A percentile compares a stretch with the other conserved stretches of the same genome.
These are phyloP conservation scores for Solanum chacoense DNA, from an alignment of 305 asterid genomes.

Conservation along the genomic window DNA sequence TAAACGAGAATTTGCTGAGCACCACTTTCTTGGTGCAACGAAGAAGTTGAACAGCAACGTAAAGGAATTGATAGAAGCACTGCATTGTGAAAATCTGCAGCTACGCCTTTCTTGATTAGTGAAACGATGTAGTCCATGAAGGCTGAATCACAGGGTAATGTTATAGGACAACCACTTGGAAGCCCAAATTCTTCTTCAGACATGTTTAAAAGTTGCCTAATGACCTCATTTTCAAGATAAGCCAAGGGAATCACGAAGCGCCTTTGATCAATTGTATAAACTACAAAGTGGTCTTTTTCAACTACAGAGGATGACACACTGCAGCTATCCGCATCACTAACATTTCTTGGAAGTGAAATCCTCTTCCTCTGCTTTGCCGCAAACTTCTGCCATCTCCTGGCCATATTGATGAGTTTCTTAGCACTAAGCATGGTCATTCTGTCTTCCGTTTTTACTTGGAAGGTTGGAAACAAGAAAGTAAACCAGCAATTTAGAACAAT, in stretches of 20 bases:
- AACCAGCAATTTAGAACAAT: neutral
- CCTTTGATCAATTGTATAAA: neutral
- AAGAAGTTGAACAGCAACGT: neutral
- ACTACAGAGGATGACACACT: neutral
- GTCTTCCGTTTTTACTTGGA: neutral
- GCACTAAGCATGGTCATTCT: neutral
- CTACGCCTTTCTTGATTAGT: neutral
- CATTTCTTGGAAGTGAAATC: neutral
- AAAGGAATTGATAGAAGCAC: neutral
- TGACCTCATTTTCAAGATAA: neutral
- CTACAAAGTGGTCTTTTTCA: neutral
- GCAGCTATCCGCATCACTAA: neutral
- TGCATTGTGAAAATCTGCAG: neutral
- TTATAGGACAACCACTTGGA: neutral
- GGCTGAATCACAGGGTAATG: neutral
- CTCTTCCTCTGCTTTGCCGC: neutral
- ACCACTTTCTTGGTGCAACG: neutral
- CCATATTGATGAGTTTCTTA: neutral
- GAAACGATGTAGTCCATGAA: neutral
- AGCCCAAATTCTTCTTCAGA: neutral
- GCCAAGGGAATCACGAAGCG: neutral
- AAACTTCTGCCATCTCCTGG: neutral
- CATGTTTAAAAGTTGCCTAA: neutral
- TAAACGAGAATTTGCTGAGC: neutral
- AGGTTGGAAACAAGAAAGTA: neutral